phyloP scores from a whole-genome alignment of 2,329 filamentous ascomycete species.

The Exophiala oligosperma region DNA sequence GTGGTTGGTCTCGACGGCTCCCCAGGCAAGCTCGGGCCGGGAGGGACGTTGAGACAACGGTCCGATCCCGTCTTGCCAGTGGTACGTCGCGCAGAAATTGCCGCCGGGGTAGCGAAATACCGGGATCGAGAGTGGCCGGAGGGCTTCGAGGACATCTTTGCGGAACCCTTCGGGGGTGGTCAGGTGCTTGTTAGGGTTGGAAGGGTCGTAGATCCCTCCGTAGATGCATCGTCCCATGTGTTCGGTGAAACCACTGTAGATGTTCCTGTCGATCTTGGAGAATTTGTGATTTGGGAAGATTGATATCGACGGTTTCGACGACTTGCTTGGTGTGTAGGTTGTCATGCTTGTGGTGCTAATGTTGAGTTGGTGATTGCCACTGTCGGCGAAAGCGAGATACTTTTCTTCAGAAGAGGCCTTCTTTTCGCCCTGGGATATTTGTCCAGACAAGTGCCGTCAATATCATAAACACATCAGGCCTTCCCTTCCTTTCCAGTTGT shows the following conservation, averaged over 20 bases:
- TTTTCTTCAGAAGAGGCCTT: background rate
- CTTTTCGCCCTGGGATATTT: too few relatives aligned
- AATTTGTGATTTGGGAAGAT: conserved; percentile 65
- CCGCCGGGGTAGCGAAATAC: conserved; percentile 73
- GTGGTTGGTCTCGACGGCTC: conserved; percentile 68
- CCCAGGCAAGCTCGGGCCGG: conserved; percentile 76
- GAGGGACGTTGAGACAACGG: conserved; percentile 67
- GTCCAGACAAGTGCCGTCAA: too few relatives aligned
- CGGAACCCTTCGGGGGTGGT: conserved; percentile 75
- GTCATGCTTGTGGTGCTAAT: conserved; percentile 56
- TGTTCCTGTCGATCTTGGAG: conserved; percentile 74
- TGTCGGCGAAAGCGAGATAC: background rate
- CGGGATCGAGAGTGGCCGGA: conserved; percentile 72
- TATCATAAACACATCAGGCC: too few relatives aligned
- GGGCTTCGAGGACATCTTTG: conserved; percentile 72
- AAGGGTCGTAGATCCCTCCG: conserved; percentile 79
- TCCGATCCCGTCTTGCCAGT: conserved; percentile 81
- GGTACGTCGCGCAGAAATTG: conserved; percentile 82
- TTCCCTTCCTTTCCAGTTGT: too few relatives aligned
- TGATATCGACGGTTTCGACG: conserved; percentile 60
- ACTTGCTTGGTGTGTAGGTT: conserved; percentile 65
- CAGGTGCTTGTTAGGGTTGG: conserved; percentile 56
- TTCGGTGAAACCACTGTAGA: conserved; percentile 85
- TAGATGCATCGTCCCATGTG: conserved; percentile 91
- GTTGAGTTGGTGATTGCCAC: too few relatives aligned